Conservation (phyloP, 2,329 filamentous ascomycete species). For the Fusarium sp. region DNA sequence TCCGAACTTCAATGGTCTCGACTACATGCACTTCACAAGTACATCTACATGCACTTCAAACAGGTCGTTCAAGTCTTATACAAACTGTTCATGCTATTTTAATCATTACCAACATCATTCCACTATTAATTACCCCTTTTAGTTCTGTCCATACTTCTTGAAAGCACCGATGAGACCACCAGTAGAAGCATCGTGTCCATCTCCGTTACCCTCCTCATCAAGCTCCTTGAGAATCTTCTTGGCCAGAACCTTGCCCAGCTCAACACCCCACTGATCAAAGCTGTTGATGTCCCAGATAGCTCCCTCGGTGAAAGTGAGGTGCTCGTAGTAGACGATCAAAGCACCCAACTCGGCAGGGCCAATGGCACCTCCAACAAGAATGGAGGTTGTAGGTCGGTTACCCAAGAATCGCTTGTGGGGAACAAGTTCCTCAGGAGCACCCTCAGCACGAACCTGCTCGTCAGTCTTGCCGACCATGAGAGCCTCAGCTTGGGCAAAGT, state of each 20-base stretch:
- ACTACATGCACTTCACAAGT: background rate
- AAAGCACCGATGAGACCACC: conserved; percentile 91
- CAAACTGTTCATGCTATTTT: conserved; percentile 38
- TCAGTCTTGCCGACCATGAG: conserved; percentile 92
- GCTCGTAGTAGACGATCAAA: conserved; percentile 98
- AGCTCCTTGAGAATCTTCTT: conserved; percentile 92
- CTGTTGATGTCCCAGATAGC: conserved; percentile 99
- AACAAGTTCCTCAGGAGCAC: conserved; percentile 78
- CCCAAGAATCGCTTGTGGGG: conserved; percentile 99
- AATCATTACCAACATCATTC: conserved; percentile 36
- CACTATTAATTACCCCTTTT: conserved; percentile 50
- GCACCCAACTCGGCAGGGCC: conserved; percentile 94
- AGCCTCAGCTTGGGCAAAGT: conserved; percentile 88
- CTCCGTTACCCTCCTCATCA: conserved; percentile 77
- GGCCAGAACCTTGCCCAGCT: conserved; percentile 94
- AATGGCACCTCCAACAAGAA: conserved; percentile 89
- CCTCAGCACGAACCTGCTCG: conserved; percentile 82
- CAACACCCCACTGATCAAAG: conserved; percentile 99
- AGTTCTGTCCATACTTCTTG: conserved; percentile 74
- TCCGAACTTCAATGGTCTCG: background rate
- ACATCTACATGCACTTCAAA: too few species aligned
- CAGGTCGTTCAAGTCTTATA: background rate
- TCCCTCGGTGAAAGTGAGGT: conserved; percentile 97
- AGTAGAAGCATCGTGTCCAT: conserved; percentile 86
- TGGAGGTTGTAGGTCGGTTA: conserved; percentile 96